phyloP scores from a whole-genome alignment of 228 moss, liverwort and hornwort genomes.

The Sphagnum fallax region DNA sequence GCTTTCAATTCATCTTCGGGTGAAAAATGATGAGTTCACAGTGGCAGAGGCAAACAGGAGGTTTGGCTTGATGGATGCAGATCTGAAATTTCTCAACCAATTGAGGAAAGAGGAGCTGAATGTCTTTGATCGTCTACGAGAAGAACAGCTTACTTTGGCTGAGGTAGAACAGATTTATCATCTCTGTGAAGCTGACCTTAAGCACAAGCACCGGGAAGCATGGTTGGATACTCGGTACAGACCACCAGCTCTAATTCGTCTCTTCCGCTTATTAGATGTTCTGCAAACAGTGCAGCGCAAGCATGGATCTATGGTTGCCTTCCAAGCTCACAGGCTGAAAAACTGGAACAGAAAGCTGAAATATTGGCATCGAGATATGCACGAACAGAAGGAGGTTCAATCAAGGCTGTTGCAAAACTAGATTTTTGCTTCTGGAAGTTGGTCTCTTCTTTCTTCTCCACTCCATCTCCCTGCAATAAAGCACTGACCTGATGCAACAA shows the following conservation, averaged over 20 bases:
- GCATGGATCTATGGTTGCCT: conserved; percentile 11
- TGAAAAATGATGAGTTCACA: conserved; percentile 8
- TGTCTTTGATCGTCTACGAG: conserved; percentile 4
- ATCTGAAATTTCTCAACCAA: conserved; percentile 11
- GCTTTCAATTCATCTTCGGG: neutral
- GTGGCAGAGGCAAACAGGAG: conserved; percentile 6
- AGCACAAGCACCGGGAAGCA: conserved; percentile 7
- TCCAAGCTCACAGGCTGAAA: conserved; percentile 15
- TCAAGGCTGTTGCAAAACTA: conserved; percentile 7
- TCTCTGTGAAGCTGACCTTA: conserved; percentile 9
- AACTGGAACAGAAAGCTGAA: conserved; percentile 9
- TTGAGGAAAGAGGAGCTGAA: conserved; percentile 11
- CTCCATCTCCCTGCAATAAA: no score
- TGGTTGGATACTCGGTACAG: conserved; percentile 13
- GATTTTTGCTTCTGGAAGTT: no score
- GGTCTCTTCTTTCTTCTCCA: no score
- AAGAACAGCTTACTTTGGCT: conserved; percentile 11
- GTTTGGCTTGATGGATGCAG: conserved; percentile 4
- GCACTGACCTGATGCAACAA: no score
- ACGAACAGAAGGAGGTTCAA: conserved; percentile 12
- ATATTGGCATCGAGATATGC: conserved; percentile 15
- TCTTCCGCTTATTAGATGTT: conserved; percentile 11
- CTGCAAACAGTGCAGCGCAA: conserved; percentile 12
- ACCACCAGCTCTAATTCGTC: conserved; percentile 11
- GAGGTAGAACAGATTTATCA: conserved; percentile 16